Conservation (phyloP, 192 early-diverging fungal species). For the Coemansia sp. region DNA sequence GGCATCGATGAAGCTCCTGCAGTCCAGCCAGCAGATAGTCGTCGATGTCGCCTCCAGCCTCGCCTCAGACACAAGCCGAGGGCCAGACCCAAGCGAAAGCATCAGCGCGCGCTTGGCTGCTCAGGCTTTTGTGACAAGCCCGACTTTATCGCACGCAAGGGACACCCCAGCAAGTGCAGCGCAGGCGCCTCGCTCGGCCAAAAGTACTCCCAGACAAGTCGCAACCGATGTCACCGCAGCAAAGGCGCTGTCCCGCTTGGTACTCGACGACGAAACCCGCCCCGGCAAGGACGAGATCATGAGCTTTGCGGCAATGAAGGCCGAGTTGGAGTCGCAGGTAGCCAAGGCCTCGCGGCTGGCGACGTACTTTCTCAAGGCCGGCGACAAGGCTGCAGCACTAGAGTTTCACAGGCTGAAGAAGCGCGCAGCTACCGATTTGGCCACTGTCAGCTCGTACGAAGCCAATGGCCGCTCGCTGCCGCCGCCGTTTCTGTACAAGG, state of each 20-base stretch:
- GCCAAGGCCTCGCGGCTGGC: conserved; percentile 34
- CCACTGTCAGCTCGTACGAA: conserved; percentile 21
- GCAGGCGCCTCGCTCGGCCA: not conserved
- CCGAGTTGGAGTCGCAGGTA: conserved; percentile 23
- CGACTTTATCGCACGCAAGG: not conserved
- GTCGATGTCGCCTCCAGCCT: not conserved
- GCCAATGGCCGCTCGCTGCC: conserved; percentile 27
- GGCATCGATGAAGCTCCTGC: conserved; percentile 8
- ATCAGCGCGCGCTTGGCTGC: not conserved
- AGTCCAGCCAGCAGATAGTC: conserved; percentile 2
- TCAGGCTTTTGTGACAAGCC: not conserved
- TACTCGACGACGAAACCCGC: not conserved
- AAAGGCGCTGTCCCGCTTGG: not conserved
- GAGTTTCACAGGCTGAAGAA: conserved; percentile 49
- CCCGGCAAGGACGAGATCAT: conserved; percentile 4
- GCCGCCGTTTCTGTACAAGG: conserved; percentile 39
- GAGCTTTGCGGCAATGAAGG: conserved; percentile 31
- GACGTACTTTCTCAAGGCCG: conserved; percentile 30
- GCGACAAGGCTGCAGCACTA: conserved; percentile 41
- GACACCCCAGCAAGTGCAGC: not conserved
- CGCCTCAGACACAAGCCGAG: not conserved
- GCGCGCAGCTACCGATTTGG: conserved; percentile 40
- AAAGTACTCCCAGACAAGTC: not conserved
- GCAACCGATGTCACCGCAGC: not conserved
- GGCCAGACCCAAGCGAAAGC: not conserved